Conservation (phyloP, 345 rosid genomes). For the Geranium rotundifolium region DNA sequence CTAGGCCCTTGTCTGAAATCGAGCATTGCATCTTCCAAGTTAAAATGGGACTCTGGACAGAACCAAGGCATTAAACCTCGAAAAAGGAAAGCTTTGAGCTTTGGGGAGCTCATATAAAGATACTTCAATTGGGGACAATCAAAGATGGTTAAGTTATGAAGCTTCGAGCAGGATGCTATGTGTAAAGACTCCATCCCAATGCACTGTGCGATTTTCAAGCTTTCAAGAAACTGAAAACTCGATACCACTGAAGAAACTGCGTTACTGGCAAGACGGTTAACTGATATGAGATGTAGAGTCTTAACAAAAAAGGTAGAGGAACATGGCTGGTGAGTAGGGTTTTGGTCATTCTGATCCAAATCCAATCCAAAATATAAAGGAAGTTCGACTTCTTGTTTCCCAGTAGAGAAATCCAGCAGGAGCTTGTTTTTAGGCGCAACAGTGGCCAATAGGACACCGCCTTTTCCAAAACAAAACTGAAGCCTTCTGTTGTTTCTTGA, state of each 20-base stretch:
- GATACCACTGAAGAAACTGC: slow-evolving; percentile 35
- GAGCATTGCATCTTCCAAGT: slow-evolving; percentile 37
- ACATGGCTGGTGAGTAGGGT: slow-evolving; percentile 12
- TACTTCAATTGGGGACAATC: slow-evolving; percentile 26
- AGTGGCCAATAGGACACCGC: slow-evolving; percentile 22
- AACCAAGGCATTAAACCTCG: slow-evolving; percentile 33
- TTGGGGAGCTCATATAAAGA: slow-evolving; percentile 29
- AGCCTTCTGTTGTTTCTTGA: slow-evolving; percentile 31
- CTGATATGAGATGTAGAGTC: slow-evolving; percentile 30
- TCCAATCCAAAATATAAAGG: slow-evolving; percentile 19
- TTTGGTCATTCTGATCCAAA: slow-evolving; percentile 19
- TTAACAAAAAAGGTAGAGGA: slow-evolving; percentile 28
- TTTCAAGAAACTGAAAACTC: slow-evolving; percentile 33
- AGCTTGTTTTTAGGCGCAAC: slow-evolving; percentile 36
- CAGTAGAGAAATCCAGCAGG: slow-evolving; percentile 27
- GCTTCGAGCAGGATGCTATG: slow-evolving; percentile 36
- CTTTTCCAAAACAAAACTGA: slow-evolving; percentile 26
- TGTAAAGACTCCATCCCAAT: slow-evolving; percentile 26
- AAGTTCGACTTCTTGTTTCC: slow-evolving; percentile 12
- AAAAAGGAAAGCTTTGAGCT: slow-evolving; percentile 29
- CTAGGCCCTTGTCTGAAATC: slow-evolving; percentile 41
- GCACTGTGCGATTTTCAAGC: slow-evolving; percentile 35
- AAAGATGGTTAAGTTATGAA: slow-evolving; percentile 31
- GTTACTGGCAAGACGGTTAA: slow-evolving; percentile 29
- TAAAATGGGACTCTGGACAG: slow-evolving; percentile 40